A percentile compares a stretch with the other conserved stretches of the same genome.
Evolutionary conservation across 2,329 filamentous ascomycete species (phyloP).

Genomic region (Talaromyces rugulosus): DNA sequence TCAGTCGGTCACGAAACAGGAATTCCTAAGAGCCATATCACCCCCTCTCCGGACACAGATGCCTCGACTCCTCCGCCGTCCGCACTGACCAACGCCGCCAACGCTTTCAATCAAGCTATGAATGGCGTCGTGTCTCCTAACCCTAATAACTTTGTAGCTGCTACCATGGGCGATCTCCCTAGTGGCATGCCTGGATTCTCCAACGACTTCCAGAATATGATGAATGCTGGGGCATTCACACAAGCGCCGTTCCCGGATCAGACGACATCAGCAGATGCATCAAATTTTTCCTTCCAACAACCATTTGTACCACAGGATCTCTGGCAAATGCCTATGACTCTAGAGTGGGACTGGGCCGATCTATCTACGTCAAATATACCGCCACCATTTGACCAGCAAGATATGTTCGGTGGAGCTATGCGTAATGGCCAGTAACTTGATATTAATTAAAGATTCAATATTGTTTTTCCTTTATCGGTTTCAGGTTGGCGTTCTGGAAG

Average conservation of each 20-base stretch:
- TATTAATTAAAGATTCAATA: background rate
- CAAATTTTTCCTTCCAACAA: slow-evolving; percentile 50
- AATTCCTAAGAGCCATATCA: slow-evolving; percentile 11
- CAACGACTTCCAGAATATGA: slow-evolving; percentile 34
- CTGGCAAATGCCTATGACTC: slow-evolving; percentile 92
- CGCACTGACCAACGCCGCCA: slow-evolving; percentile 1
- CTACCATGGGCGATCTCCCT: slow-evolving; percentile 21
- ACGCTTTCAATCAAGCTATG: background rate
- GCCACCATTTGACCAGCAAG: slow-evolving; percentile 24
- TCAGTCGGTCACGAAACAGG: slow-evolving; percentile 9
- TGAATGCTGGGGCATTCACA: slow-evolving; percentile 29
- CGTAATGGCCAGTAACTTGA: slow-evolving; percentile 15
- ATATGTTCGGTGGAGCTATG: slow-evolving; percentile 19
- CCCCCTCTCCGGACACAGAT: slow-evolving; percentile 1
- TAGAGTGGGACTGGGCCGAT: slow-evolving; percentile 80
- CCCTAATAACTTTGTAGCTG: slow-evolving; percentile 20
- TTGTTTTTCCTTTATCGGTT: background rate
- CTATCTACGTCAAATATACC: slow-evolving; percentile 35
- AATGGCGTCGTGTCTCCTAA: slow-evolving; percentile 11
- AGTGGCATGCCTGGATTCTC: slow-evolving; percentile 26
- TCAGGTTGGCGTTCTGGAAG: background rate
- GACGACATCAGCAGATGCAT: slow-evolving; percentile 10
- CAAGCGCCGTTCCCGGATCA: slow-evolving; percentile 30
- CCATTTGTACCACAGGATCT: slow-evolving; percentile 89
- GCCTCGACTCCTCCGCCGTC: background rate